Evolutionary conservation across 129 eudicot species (phyloP).

Genomic region (Ambrosia artemisiifolia): DNA sequence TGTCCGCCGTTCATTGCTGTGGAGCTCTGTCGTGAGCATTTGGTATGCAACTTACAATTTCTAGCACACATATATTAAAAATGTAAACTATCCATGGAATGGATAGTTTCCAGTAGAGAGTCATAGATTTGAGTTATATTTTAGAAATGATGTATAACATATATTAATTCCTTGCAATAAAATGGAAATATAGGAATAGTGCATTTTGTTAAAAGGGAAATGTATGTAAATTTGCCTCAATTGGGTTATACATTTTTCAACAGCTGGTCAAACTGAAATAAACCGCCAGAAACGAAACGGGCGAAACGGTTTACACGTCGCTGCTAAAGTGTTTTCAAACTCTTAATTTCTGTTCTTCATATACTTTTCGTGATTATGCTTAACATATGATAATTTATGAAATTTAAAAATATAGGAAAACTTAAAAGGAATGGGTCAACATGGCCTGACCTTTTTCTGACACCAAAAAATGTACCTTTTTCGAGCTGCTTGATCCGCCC

Average conservation of each 20-base stretch:
- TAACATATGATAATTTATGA: too few species aligned
- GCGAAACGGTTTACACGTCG: background rate
- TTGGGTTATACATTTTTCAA: background rate
- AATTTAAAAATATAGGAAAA: background rate
- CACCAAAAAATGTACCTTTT: background rate
- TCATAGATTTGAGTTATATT: too few species aligned
- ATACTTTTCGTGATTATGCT: background rate
- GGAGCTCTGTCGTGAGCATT: slow-evolving; percentile 88
- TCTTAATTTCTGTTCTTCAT: background rate
- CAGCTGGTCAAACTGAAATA: background rate
- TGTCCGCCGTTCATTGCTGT: slow-evolving; percentile 76
- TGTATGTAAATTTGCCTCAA: background rate
- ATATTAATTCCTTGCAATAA: background rate
- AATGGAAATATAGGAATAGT: background rate
- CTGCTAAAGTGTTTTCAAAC: background rate
- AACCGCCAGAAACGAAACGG: background rate
- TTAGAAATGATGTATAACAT: too few species aligned
- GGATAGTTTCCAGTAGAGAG: too few species aligned
- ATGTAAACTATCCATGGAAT: background rate
- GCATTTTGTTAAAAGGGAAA: background rate
- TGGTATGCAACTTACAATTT: slow-evolving; percentile 47
- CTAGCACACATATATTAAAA: background rate
- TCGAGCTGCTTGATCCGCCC: background rate
- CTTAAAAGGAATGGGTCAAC: background rate
- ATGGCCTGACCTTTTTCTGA: too few species aligned